A percentile compares a stretch with the other conserved stretches of the same genome.
Conservation (phyloP, 2,329 filamentous ascomycete species). For the Westerdykella ornata region DNA sequence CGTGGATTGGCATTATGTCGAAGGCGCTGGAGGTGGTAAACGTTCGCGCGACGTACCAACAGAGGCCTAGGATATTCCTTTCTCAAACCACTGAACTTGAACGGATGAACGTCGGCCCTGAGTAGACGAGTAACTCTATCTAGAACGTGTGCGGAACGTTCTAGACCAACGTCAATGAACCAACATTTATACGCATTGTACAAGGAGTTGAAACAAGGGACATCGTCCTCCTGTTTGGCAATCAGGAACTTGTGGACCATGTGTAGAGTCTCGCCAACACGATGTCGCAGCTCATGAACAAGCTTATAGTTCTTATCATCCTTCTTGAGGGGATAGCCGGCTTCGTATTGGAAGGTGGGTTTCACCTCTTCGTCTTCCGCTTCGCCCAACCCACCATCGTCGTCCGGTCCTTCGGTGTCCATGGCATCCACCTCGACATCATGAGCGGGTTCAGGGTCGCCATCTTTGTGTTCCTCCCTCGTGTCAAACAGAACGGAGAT, state of each 20-base stretch:
- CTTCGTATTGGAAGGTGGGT: constrained; percentile 80
- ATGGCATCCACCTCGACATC: constrained; percentile 41
- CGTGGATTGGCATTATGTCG: constrained; percentile 88
- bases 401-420: constrained; percentile 43
- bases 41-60: constrained; percentile 85
- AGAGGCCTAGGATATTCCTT: constrained; percentile 90
- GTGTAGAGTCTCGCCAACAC: constrained; percentile 73
- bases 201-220: constrained; percentile 85
- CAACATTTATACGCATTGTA: constrained; percentile 91
- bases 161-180: constrained; percentile 97
- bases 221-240: constrained; percentile 85
- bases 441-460: constrained; percentile 28
- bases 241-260: constrained; percentile 78
- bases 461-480: constrained; percentile 31
- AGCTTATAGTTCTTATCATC: constrained; percentile 57
- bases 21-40: constrained; percentile 89
- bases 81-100: constrained; percentile 86
- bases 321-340: constrained; percentile 70
- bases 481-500: constrained; percentile 86
- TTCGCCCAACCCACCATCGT: constrained; percentile 53
- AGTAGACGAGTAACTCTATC: constrained; percentile 82
- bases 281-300: constrained; percentile 74
- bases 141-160: constrained; percentile 86
- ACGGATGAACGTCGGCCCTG: constrained; percentile 78
- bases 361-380: constrained; percentile 75